Base-by-base conservation (phyloP, 2,329 filamentous ascomycete genomes). In the Exophiala lecanii-corni region DNA sequence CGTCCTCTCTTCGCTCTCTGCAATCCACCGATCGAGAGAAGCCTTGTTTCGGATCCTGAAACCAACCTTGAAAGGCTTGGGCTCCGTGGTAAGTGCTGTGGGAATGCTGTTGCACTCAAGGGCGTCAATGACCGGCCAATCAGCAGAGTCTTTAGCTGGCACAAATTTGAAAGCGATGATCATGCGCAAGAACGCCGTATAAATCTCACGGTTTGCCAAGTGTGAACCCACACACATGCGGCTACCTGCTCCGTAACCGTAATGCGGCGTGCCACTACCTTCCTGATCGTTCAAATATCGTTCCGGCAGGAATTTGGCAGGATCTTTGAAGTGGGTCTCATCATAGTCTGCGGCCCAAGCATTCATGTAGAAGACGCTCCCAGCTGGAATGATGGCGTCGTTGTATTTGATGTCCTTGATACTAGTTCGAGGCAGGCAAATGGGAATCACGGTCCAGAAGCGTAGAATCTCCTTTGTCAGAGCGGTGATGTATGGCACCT, bases 351-450 rank as follows among this genome's bases (percentile, higher is more conserved):
- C 84, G 1, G 81, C 82, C 62, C 82, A 88, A 7, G 84, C 81
- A 56, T 83, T 89, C 84, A 91, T 83, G 64, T 89, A 88, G 55
- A 91, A 88, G 2, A 82, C 86, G 1, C 83, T 89, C 1, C 84
- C 83, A 0, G 84, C 75, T 0, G 86, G 86, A 26, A 92, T 85
- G 1, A 73, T 66, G 0, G 78, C 70, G 12, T 78, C 78, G 17
- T 84, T 71, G 65, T 81, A 89, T 3, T 75, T 69, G 43, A 91
- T 85, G 49, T 85, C 81, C 53, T 82, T 84, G 59, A 85, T 83
- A 48, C 73, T 84, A 12, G 78, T 78, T 3, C 86, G 72, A 0
- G 86, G 86, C 1, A 92, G 72, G 55, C 81, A 87, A 55, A 92
- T 82, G 2, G 85, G 84, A 51, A 89, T 85, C 20, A 91, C 85